phyloP scores from a whole-genome alignment of 2,329 filamentous ascomycete species.

The Hypocreales sp. region DNA sequence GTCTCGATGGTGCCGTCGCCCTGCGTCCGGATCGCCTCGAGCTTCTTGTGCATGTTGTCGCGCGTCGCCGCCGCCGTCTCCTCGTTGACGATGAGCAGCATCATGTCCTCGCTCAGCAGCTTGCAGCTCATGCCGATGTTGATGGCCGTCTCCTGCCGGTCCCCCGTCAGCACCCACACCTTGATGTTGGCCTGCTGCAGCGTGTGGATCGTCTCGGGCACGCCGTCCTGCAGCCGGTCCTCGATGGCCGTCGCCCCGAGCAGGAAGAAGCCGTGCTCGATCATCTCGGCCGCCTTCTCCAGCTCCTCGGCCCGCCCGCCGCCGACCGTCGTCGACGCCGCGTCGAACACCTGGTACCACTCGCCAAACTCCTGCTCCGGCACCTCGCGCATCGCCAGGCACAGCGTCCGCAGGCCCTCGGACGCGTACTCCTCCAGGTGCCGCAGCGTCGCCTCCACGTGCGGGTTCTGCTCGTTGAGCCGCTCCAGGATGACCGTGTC shows the following conservation, averaged over 20 bases:
- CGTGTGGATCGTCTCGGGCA: constrained; percentile 95
- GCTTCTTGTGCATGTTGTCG: constrained; percentile 84
- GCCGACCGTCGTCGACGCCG: constrained; percentile 75
- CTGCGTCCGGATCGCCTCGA: constrained; percentile 78
- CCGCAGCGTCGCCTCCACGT: constrained; percentile 76
- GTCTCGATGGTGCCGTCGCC: constrained; percentile 60
- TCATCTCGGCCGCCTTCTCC: constrained; percentile 91
- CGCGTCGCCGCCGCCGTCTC: constrained; percentile 64
- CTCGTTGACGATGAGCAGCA: constrained; percentile 89
- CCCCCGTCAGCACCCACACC: constrained; percentile 94
- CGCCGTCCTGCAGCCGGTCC: constrained; percentile 90
- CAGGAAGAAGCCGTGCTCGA: constrained; percentile 82
- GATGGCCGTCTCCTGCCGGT: constrained; percentile 96
- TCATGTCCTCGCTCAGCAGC: constrained; percentile 97
- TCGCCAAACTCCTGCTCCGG: constrained; percentile 78
- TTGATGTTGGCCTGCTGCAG: constrained; percentile 95
- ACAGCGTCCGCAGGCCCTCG: constrained; percentile 86
- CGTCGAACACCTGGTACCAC: constrained; percentile 78
- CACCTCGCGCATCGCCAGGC: constrained; percentile 85
- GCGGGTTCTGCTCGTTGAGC: constrained; percentile 66
- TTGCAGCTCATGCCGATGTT: constrained; percentile 99
- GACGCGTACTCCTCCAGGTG: constrained; percentile 98
- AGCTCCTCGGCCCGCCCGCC: constrained; percentile 89
- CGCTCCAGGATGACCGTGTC: constrained; percentile 96
- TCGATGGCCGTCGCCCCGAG: constrained; percentile 95